These are phyloP conservation scores for Exserohilum rostratum DNA, from an alignment of 2,329 filamentous ascomycete species.

Conservation along the genomic window DNA sequence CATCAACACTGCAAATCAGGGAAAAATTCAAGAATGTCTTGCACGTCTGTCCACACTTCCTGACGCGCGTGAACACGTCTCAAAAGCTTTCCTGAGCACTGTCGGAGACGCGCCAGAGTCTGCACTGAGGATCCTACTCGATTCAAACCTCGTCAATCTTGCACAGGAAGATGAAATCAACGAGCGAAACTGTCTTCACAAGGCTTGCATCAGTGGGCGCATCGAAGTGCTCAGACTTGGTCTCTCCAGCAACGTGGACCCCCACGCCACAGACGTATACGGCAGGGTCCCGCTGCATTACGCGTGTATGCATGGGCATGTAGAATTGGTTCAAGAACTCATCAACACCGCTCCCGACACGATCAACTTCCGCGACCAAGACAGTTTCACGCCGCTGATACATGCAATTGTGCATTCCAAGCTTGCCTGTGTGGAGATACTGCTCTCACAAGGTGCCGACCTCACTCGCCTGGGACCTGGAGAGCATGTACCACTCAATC, in stretches of 20 bases:
- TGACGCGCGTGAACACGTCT: conserved; percentile 76
- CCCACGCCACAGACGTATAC: conserved; percentile 86
- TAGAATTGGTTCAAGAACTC: conserved; percentile 80
- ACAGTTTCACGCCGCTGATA: conserved; percentile 95
- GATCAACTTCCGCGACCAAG: conserved; percentile 88
- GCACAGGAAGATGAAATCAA: conserved; percentile 97
- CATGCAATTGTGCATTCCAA: conserved; percentile 92
- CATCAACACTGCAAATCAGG: conserved; percentile 79
- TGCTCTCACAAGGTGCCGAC: conserved; percentile 79
- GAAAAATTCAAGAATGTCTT: conserved; percentile 81
- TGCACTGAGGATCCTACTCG: conserved; percentile 75
- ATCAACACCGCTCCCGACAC: conserved; percentile 73
- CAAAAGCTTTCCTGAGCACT: conserved; percentile 86
- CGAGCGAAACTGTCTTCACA: conserved; percentile 93
- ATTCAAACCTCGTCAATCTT: conserved; percentile 84
- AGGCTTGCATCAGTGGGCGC: conserved; percentile 94
- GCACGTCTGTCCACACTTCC: conserved; percentile 67
- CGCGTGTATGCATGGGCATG: conserved; percentile 89
- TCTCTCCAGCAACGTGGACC: conserved; percentile 75
- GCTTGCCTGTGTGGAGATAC: conserved; percentile 75
- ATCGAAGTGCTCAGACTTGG: conserved; percentile 77
- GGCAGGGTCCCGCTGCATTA: conserved; percentile 93
- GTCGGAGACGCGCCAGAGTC: conserved; percentile 83
- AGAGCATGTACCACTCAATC: conserved; percentile 91
- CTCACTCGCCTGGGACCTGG: conserved; percentile 85